Conservation (phyloP, 1,139 yeast species). For the Wickerhamiella infanticola region DNA sequence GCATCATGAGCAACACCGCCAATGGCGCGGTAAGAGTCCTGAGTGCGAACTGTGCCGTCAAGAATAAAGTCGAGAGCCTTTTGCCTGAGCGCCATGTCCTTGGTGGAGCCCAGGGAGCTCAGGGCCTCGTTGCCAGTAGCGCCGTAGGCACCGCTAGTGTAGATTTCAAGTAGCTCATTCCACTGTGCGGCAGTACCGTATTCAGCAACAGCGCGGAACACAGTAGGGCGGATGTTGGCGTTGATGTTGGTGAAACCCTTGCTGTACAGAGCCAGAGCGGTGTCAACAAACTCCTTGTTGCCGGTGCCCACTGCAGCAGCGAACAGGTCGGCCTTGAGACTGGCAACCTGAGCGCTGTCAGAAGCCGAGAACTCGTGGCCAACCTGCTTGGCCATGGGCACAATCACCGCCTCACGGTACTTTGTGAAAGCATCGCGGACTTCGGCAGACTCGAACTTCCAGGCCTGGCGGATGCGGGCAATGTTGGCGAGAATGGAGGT, state of each 20-base stretch:
- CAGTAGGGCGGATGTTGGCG: conserved; percentile 63
- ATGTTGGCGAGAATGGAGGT: conserved; percentile 37
- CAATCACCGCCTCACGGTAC: conserved; percentile 46
- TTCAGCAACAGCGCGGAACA: conserved; percentile 54
- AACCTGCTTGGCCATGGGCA: conserved; percentile 38
- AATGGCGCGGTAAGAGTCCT: conserved; percentile 63
- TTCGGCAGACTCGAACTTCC: conserved; percentile 43
- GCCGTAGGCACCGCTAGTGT: conserved; percentile 46
- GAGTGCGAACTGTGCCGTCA: conserved; percentile 57
- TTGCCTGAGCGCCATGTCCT: conserved; percentile 39
- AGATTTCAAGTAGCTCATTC: conserved; percentile 47
- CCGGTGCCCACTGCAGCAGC: conserved; percentile 49
- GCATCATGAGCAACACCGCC: conserved; percentile 48
- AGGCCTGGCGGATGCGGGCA: conserved; percentile 20
- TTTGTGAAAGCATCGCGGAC: conserved; percentile 40
- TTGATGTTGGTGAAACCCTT: conserved; percentile 52
- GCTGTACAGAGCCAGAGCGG: conserved; percentile 42
- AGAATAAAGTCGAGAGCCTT: conserved; percentile 47
- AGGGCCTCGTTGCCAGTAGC: conserved; percentile 71
- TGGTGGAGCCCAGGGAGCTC: conserved; percentile 58
- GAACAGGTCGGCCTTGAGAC: conserved; percentile 61
- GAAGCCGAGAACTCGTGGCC: conserved; percentile 54
- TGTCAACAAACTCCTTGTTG: conserved; percentile 38
- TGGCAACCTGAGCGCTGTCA: conserved; percentile 59
- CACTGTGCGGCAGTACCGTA: conserved; percentile 47